phyloP scores from a whole-genome alignment of 345 rosid species.

The Arabidopsis arenosa region DNA sequence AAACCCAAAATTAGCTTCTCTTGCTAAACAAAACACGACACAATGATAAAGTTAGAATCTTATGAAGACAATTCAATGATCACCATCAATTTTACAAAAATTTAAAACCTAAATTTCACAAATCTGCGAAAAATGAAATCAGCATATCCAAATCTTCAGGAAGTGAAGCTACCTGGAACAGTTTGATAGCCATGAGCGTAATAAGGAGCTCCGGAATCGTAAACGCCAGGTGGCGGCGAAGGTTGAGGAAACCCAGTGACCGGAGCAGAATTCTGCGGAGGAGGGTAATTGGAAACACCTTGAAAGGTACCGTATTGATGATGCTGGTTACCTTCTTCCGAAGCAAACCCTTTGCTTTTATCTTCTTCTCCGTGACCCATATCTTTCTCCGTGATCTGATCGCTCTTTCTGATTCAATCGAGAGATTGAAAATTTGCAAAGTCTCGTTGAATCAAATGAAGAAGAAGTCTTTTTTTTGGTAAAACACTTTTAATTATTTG shows the following conservation, averaged over 20 bases:
- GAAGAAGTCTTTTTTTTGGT: neutral
- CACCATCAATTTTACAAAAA: neutral
- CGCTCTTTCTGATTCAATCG: slow-evolving; percentile 19
- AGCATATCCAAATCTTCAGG: neutral
- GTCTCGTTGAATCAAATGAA: slow-evolving; percentile 14
- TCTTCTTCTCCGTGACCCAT: slow-evolving; percentile 52
- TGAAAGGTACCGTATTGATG: slow-evolving; percentile 93
- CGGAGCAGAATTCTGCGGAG: slow-evolving; percentile 61
- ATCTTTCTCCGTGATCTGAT: slow-evolving; percentile 20
- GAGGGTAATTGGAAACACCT: slow-evolving; percentile 90
- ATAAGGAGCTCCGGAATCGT: slow-evolving; percentile 51
- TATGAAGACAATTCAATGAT: neutral
- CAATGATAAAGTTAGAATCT: neutral
- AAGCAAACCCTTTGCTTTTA: slow-evolving; percentile 47
- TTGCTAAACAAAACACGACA: neutral
- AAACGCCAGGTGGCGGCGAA: slow-evolving; percentile 68
- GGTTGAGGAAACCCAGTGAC: slow-evolving; percentile 91
- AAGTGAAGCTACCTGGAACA: slow-evolving; percentile 59
- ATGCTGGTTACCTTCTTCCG: slow-evolving; percentile 45
- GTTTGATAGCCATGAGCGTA: slow-evolving; percentile 76
- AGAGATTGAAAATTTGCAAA: slow-evolving; percentile 15
- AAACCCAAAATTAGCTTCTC: neutral
- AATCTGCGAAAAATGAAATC: slow-evolving; percentile 5
- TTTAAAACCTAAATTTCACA: neutral
- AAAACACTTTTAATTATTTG: neutral